phyloP scores from a whole-genome alignment of 2,329 filamentous ascomycete species.

The Septoria linicola region DNA sequence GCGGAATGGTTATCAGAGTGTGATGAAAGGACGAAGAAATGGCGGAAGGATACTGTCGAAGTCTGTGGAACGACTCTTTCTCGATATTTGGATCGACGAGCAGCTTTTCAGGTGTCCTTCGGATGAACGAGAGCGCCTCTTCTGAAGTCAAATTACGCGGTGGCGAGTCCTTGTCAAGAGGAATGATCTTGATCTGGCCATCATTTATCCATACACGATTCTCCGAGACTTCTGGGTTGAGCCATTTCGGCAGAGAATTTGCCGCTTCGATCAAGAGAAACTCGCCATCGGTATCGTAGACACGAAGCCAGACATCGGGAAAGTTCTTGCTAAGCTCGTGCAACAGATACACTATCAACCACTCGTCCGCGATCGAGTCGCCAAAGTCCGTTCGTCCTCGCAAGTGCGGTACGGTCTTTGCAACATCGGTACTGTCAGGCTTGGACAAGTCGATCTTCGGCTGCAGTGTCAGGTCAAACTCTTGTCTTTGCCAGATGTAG shows the following conservation, averaged over 20 bases:
- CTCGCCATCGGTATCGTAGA: slow-evolving; percentile 87
- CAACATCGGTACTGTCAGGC: slow-evolving; percentile 2
- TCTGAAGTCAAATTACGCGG: slow-evolving; percentile 57
- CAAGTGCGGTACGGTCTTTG: slow-evolving; percentile 44
- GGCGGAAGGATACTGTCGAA: slow-evolving; percentile 77
- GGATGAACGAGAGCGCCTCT: slow-evolving; percentile 64
- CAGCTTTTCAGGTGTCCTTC: slow-evolving; percentile 56
- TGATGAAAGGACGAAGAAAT: slow-evolving; percentile 75
- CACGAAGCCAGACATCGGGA: slow-evolving; percentile 73
- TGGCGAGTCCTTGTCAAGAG: slow-evolving; percentile 43
- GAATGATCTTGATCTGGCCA: slow-evolving; percentile 72
- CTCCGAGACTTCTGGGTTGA: slow-evolving; percentile 84
- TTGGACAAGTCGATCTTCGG: slow-evolving; percentile 44
- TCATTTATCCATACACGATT: slow-evolving; percentile 87
- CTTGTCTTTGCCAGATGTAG: slow-evolving; percentile 94
- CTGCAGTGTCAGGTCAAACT: slow-evolving; percentile 65
- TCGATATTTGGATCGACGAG: slow-evolving; percentile 74
- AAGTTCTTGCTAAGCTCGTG: slow-evolving; percentile 75
- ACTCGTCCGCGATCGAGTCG: slow-evolving; percentile 95
- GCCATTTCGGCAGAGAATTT: slow-evolving; percentile 80
- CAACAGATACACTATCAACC: slow-evolving; percentile 89
- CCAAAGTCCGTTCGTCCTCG: slow-evolving; percentile 81
- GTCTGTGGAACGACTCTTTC: slow-evolving; percentile 84
- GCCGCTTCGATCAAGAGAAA: slow-evolving; percentile 94
- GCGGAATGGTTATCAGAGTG: slow-evolving; percentile 70